Conservation (phyloP, 2,329 filamentous ascomycete species). For the Phoma herbarum region DNA sequence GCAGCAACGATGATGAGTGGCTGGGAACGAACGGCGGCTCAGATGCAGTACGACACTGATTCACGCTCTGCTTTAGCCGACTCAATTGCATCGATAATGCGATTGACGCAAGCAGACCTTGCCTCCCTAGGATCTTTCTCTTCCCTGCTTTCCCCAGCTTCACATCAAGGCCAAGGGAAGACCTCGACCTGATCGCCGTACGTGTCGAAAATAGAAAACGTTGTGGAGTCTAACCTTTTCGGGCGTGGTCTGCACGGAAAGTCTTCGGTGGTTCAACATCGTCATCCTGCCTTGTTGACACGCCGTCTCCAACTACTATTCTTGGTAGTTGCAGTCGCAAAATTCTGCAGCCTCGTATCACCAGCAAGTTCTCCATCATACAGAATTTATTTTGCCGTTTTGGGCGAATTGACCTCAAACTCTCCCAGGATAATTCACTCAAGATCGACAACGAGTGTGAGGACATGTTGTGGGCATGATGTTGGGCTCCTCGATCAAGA, state of each 20-base stretch:
- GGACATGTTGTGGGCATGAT: background rate
- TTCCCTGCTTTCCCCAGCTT: constrained; percentile 1
- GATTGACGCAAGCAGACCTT: background rate
- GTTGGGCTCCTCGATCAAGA: background rate
- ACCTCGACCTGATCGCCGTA: background rate
- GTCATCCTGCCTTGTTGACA: constrained; percentile 12
- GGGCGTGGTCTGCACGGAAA: background rate
- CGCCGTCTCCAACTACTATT: background rate
- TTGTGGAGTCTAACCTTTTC: background rate
- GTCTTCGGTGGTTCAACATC: constrained; percentile 2
- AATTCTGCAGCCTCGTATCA: constrained; percentile 1
- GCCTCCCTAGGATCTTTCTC: background rate
- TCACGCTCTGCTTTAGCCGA: background rate
- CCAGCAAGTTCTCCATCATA: background rate
- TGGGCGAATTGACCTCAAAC: too few species aligned
- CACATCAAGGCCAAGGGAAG: background rate
- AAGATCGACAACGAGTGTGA: background rate
- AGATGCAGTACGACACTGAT: background rate
- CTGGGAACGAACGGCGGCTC: background rate
- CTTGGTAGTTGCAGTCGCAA: background rate
- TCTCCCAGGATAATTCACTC: background rate
- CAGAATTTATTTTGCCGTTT: background rate
- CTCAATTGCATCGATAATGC: background rate
- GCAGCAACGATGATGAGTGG: constrained; percentile 1
- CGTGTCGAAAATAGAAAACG: constrained; percentile 9